phyloP scores from a whole-genome alignment of 768 basidiomycete genomes.

The Fistulinella prunicolor region DNA sequence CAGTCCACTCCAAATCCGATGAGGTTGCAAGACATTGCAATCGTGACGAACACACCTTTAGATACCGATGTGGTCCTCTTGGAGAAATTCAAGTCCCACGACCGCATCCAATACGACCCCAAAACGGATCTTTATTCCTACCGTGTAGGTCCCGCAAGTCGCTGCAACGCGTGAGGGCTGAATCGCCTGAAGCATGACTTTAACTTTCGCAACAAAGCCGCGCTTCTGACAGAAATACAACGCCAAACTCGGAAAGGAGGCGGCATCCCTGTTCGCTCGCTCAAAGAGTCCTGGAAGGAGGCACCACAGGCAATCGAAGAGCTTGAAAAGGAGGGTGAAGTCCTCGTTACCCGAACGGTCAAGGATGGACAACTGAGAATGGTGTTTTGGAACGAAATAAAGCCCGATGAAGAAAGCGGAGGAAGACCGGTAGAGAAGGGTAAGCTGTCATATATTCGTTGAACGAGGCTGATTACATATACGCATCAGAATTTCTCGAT shows the following conservation, averaged over 20 bases:
- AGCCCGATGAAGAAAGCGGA: constrained; percentile 68
- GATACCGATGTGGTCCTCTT: constrained; percentile 67
- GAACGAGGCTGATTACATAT: constrained; percentile 3
- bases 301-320: constrained; percentile 82
- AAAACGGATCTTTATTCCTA: constrained; percentile 87
- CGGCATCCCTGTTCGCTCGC: constrained; percentile 75
- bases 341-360: constrained; percentile 79
- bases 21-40: constrained; percentile 84
- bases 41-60: constrained; percentile 74
- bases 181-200: constrained; percentile 66
- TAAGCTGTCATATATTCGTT: constrained; percentile 26
- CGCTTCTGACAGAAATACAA: constrained; percentile 82
- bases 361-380: constrained; percentile 82
- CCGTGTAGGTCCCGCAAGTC: constrained; percentile 49
- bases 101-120: constrained; percentile 73
- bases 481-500: constrained; percentile 70
- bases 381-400: constrained; percentile 91
- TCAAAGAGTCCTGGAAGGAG: constrained; percentile 92
- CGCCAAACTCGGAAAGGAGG: constrained; percentile 80
- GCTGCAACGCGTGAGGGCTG: neutral
- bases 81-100: constrained; percentile 81
- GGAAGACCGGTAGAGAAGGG: constrained; percentile 80
- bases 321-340: constrained; percentile 85
- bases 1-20: constrained; percentile 74
- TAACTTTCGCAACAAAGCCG: constrained; percentile 79